Evolutionary conservation across 2,329 filamentous ascomycete genomes (phyloP), one percentile per base, ranked within the genome.

Genomic region (Myriosclerotinia scirpicola): DNA sequence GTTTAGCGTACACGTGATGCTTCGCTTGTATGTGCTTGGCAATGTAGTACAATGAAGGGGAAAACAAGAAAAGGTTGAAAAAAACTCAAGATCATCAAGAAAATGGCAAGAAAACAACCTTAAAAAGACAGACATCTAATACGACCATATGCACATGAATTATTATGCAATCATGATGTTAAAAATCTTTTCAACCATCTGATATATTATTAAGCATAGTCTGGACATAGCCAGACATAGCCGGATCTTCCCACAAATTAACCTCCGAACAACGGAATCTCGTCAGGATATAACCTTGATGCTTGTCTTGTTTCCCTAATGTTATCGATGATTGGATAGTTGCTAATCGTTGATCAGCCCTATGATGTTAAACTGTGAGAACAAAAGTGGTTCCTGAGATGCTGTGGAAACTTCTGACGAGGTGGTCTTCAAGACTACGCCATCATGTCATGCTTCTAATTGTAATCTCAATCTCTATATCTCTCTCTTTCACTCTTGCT

Each of bases 1-100:
- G 55, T 3, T n/a, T 66, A 54, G 55, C 20, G 5, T 5, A 11
- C 64, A 66, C 64, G 64, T 66, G 64, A 46, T 61, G 5, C 5
- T 3, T 60, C 20, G 56, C 56, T 1, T 60, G 30, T 48, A 20
- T 38, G 9, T 6, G 34, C 44, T 60, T 38, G 26, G 42, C 30
- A 48, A 38, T 60, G 56, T 22, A 20, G 15, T 26, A 59, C 11
- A 14, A 59, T 59, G 56, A 48, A 60, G 42, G 42, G 56, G 34
- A 26, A 60, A 62, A 40, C 53, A 26, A 53, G n/a, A 50, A 52
- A 17, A 34, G 3, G 42, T 48, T 59, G 56, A 59, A 12, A 3
- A 6, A 5, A 8, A 17, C 46, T 6, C 15, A n/a, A 36, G 11
- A 48, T 46, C 7, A 17, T 36, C 56, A 36, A 22, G 56, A 14